These are phyloP conservation scores for Iberis pinnata DNA, from an alignment of 345 rosid species.

Conservation along the genomic window DNA sequence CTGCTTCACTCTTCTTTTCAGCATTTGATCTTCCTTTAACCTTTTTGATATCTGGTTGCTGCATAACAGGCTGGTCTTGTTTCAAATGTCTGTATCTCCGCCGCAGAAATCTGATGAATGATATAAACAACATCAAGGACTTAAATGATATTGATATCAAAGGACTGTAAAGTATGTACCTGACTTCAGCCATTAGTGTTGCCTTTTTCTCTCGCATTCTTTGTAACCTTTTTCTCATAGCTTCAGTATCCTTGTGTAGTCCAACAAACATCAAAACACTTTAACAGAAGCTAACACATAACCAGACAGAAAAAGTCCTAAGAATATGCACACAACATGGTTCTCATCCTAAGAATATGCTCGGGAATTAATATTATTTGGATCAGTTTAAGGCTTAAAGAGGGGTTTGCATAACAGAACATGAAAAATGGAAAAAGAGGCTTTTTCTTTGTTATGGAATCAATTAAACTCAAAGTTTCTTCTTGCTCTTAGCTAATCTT, in stretches of 20 bases:
- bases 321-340: too few species aligned
- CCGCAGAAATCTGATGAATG: constrained; percentile 50
- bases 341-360: too few species aligned
- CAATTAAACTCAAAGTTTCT: constrained; percentile 6
- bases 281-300: constrained; percentile 4
- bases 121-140: constrained; percentile 6
- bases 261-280: constrained; percentile 1
- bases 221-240: constrained; percentile 36
- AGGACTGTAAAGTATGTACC: constrained; percentile 37
- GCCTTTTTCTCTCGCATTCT: constrained; percentile 47
- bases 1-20: constrained; percentile 11
- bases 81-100: constrained; percentile 48
- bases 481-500: constrained; percentile 9
- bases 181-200: constrained; percentile 57
- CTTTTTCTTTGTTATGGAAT: constrained; percentile 12
- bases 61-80: constrained; percentile 31
- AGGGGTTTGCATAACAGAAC: constrained; percentile 1
- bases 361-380: not conserved
- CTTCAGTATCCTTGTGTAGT: constrained; percentile 53
- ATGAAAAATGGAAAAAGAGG: not conserved
- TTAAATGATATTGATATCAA: not conserved
- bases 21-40: constrained; percentile 24
- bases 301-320: not conserved
- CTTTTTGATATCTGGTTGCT: constrained; percentile 6
- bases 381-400: constrained; percentile 11